phyloP scores from a whole-genome alignment of 225 moss, liverwort and hornwort species.

The Marchantia polymorpha region DNA sequence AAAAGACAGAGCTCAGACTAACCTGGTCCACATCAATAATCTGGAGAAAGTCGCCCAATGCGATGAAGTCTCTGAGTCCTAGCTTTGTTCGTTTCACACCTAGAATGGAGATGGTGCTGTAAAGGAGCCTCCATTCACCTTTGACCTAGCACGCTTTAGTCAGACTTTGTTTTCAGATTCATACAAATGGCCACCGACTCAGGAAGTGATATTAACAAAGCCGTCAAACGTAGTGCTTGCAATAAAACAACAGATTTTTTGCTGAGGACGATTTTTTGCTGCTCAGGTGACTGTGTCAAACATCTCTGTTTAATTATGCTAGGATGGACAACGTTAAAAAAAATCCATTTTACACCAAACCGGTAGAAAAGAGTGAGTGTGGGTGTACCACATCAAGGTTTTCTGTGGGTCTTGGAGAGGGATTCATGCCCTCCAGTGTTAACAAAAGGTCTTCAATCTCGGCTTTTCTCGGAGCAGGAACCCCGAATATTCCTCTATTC shows the following conservation, averaged over 20 bases:
- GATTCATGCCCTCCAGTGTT: slow-evolving; percentile 64
- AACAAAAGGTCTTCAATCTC: slow-evolving; percentile 62
- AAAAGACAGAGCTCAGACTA: slow-evolving; percentile 7
- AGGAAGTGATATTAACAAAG: no score
- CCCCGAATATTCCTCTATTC: slow-evolving; percentile 95
- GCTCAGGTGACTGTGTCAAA: no score
- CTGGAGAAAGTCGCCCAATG: slow-evolving; percentile 75
- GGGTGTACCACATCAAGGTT: slow-evolving; percentile 60
- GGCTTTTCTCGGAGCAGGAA: slow-evolving; percentile 63
- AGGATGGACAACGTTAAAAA: no score
- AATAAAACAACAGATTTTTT: no score
- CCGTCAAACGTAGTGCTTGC: no score
- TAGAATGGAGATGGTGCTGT: slow-evolving; percentile 78
- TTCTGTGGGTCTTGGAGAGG: slow-evolving; percentile 66
- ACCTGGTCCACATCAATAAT: slow-evolving; percentile 81
- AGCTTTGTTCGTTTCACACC: slow-evolving; percentile 88
- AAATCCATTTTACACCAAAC: not conserved
- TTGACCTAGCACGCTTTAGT: slow-evolving; percentile 58
- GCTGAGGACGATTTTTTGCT: no score
- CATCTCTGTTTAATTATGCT: no score
- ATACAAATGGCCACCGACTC: not conserved
- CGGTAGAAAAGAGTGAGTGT: not conserved
- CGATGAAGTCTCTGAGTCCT: slow-evolving; percentile 76
- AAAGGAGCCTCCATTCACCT: slow-evolving; percentile 87
- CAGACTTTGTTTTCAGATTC: slow-evolving; percentile 19